phyloP scores from a whole-genome alignment of 2,329 filamentous ascomycete species.

The Sclerotinia minor region DNA sequence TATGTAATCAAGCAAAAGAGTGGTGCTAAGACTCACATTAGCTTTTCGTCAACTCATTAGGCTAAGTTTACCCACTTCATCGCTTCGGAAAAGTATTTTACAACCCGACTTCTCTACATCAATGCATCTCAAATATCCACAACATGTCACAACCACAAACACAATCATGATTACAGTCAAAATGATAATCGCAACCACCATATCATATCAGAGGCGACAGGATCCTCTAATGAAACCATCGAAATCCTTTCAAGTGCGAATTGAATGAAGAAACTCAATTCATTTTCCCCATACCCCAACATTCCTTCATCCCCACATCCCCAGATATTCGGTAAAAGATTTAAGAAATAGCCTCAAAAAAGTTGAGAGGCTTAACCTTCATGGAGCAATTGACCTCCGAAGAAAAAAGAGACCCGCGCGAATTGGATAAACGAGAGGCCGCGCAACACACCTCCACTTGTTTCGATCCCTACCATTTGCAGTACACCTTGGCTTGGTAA shows the following conservation, averaged over 20 bases:
- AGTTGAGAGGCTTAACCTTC: not conserved
- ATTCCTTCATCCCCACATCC: not conserved
- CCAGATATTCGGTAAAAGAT: not conserved
- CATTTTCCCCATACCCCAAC: slow-evolving; percentile 1
- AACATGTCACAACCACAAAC: not conserved
- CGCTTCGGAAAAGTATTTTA: not conserved
- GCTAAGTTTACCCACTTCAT: not conserved
- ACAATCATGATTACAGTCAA: not conserved
- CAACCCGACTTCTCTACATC: not conserved
- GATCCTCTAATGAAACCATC: not conserved
- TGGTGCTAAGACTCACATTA: not conserved
- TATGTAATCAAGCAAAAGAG: not conserved
- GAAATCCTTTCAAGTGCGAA: not conserved
- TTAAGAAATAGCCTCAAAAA: not conserved
- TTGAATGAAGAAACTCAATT: not conserved
- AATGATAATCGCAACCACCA: not conserved
- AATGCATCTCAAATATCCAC: slow-evolving; percentile 1
- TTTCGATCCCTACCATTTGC: not conserved
- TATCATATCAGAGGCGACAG: too few relatives aligned
- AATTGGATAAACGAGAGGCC: not conserved
- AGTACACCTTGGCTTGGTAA: not conserved
- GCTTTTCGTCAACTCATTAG: not conserved
- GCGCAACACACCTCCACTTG: not conserved
- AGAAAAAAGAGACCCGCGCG: not conserved
- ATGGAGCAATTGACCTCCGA: not conserved